These are phyloP conservation scores for Heteromeles arbutifolia DNA, from an alignment of 306 rosid species.

Conservation along the genomic window DNA sequence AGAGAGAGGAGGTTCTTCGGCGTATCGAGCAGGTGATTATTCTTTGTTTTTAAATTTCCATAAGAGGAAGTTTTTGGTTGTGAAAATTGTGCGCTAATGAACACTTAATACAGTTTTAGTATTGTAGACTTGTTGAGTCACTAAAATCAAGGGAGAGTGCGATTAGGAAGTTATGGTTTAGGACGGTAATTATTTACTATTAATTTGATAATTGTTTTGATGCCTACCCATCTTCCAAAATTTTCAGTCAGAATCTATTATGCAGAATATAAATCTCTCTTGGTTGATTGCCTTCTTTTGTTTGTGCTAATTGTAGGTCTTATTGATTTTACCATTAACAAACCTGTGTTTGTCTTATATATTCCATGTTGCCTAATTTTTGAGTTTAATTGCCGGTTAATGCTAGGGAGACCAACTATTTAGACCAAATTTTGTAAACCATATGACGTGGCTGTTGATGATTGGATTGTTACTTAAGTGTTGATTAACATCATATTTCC, in stretches of 20 bases:
- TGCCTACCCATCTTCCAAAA: not conserved
- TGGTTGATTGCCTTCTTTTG: not conserved
- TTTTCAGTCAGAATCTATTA: not conserved
- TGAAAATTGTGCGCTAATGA: too few species aligned
- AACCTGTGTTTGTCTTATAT: not conserved
- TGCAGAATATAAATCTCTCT: not conserved
- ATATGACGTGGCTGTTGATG: too few species aligned
- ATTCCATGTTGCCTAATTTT: not conserved
- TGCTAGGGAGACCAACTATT: too few species aligned
- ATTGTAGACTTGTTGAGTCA: not conserved
- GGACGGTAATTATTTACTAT: not conserved
- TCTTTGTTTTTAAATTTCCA: too few species aligned
- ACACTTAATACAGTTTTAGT: not conserved
- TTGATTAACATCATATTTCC: too few species aligned
- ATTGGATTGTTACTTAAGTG: too few species aligned
- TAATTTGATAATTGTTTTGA: not conserved
- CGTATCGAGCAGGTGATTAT: conserved; percentile 44
- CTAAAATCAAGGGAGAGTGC: not conserved
- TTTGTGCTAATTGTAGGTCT: not conserved
- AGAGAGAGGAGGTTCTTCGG: conserved; percentile 54
- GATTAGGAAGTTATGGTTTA: not conserved
- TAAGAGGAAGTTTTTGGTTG: too few species aligned
- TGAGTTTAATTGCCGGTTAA: not conserved
- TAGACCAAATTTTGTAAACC: too few species aligned
- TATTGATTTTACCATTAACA: not conserved